Evolutionary conservation across 495 filamentous ascomycete genomes (phyloP).

Genomic region (Aspergillus incahuasiensis): DNA sequence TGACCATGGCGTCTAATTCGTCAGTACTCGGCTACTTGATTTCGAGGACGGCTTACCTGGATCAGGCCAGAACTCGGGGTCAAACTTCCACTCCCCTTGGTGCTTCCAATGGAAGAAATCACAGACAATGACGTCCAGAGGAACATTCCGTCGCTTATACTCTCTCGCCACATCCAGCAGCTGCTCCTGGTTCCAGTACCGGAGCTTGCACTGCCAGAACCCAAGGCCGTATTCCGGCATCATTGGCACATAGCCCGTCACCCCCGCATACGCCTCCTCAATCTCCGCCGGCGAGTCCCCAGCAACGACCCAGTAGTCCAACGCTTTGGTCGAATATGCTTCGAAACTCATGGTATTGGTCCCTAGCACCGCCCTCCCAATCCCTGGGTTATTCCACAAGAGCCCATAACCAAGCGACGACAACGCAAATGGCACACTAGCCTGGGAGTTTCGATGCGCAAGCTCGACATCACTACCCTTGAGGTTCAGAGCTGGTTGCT

Average conservation of each 20-base stretch:
- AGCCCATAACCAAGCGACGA: slow-evolving; percentile 53
- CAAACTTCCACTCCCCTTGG: slow-evolving; percentile 58
- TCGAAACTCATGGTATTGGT: slow-evolving; percentile 57
- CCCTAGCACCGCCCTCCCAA: slow-evolving; percentile 53
- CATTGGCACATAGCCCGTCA: slow-evolving; percentile 51
- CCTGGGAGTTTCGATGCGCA: slow-evolving; percentile 59
- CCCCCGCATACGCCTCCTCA: slow-evolving; percentile 45
- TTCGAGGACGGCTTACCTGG: slow-evolving; percentile 30
- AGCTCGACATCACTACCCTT: slow-evolving; percentile 55
- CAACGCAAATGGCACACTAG: slow-evolving; percentile 52
- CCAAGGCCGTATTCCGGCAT: slow-evolving; percentile 61
- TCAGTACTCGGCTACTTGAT: background rate
- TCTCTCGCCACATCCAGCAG: slow-evolving; percentile 50
- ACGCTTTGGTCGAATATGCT: slow-evolving; percentile 44
- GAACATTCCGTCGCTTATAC: slow-evolving; percentile 45
- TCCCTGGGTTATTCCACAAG: slow-evolving; percentile 55
- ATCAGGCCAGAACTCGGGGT: slow-evolving; percentile 54
- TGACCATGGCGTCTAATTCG: slow-evolving; percentile 46
- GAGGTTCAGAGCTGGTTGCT: slow-evolving; percentile 51
- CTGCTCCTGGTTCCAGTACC: slow-evolving; percentile 57
- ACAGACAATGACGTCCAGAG: slow-evolving; percentile 53
- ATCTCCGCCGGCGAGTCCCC: slow-evolving; percentile 50
- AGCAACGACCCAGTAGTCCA: slow-evolving; percentile 58
- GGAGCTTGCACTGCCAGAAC: slow-evolving; percentile 60
- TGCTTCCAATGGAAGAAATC: slow-evolving; percentile 59